Base-by-base conservation (phyloP, 192 early-diverging fungal genomes). In the Entomortierella lignicola region DNA sequence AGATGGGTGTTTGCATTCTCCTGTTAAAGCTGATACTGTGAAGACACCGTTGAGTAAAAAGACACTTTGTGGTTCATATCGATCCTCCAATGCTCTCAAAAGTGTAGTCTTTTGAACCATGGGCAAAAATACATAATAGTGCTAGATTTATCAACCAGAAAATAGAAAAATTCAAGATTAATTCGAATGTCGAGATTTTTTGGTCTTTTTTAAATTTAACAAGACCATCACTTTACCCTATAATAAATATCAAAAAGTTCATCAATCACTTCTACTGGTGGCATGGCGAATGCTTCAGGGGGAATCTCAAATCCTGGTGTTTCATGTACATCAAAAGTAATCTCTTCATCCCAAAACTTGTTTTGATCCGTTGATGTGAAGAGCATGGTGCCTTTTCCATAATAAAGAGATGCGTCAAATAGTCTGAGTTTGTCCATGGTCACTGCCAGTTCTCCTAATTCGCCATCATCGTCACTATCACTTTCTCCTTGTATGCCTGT, bases 261-360 rank as follows among this genome's bases (percentile, higher is more conserved):
- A 25, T 77, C 74, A 10, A 77, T 77, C 37, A 63, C 74, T 21
- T 69, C 66, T 1, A 77, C 12, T 0, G 74, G 66, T 23, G 74
- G 74, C 66, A 77, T 42, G 25, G 59, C 39, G 8, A 56, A 32
- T 1, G 74, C 74, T 32, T 77, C 74, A 27, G 61, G 52, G 7
- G 74, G 74, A 12, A 77, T 69, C 2, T 52, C 54, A n/a, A 68
- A 54, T 8, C 69, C 60, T 4, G 48, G 66, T 1, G 66, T 44
- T 18, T 77, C 74, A 25, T 77, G 74, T 7, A 77, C 74, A 34
- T 77, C 74, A 34, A 77, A 77, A 1, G 74, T 63, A 15, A 77
- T 77, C 55, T 77, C 74, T 32, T 77, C 74, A 34, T 77, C 74
- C 74, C 74, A 77, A 27, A 77, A 77, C 20, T 63, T 31, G 30